phyloP scores from a whole-genome alignment of 176 grass and related monocot genomes.

The Hyparrhenia diplandra region DNA sequence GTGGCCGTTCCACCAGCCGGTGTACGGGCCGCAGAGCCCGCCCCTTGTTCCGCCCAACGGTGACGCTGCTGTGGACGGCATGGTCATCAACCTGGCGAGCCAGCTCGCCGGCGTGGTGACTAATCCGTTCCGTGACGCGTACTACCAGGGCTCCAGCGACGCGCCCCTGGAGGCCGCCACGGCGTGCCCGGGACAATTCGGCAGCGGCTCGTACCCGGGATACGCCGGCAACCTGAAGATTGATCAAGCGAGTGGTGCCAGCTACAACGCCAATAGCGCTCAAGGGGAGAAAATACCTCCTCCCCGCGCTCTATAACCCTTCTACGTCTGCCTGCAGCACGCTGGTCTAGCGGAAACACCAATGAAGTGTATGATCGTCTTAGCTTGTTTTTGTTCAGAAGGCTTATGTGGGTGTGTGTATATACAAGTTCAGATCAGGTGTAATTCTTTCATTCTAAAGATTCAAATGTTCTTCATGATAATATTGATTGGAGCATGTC shows the following conservation, averaged over 20 bases:
- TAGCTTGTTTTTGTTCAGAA: neutral
- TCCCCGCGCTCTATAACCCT: conserved; percentile 56
- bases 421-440: neutral
- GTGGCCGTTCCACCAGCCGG: conserved; percentile 80
- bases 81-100: conserved; percentile 67
- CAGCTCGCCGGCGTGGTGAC: conserved; percentile 59
- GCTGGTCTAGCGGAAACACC: conserved; percentile 28
- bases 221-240: conserved; percentile 54
- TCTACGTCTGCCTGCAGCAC: conserved; percentile 53
- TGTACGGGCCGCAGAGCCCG: conserved; percentile 55
- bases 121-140: conserved; percentile 69
- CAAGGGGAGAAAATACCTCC: conserved; percentile 65
- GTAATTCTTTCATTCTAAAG: conserved; percentile 36
- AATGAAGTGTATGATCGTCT: neutral
- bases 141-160: conserved; percentile 59
- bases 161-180: conserved; percentile 56
- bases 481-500: neutral
- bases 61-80: conserved; percentile 62
- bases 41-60: conserved; percentile 60
- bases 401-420: neutral
- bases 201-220: conserved; percentile 64
- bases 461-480: neutral
- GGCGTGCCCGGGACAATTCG: conserved; percentile 44
- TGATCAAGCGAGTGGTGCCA: conserved; percentile 44
- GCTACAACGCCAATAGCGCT: conserved; percentile 67